These are phyloP conservation scores for Daldinia caldariorum DNA, from an alignment of 495 filamentous ascomycete species.

Conservation along the genomic window DNA sequence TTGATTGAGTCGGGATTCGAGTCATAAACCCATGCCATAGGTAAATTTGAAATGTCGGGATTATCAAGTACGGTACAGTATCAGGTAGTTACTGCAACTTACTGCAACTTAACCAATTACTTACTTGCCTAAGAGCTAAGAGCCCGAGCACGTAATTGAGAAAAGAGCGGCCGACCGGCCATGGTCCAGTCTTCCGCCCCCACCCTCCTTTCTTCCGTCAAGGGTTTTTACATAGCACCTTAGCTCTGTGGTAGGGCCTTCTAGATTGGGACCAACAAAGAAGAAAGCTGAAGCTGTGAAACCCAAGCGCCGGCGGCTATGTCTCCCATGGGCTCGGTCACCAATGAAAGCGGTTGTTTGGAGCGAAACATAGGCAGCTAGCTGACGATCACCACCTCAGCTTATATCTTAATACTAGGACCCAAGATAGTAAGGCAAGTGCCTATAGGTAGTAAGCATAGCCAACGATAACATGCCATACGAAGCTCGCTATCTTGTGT, in stretches of 20 bases:
- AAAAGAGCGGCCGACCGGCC: not conserved
- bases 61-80: slow-evolving; percentile 5
- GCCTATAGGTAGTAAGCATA: not conserved
- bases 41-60: slow-evolving; percentile 23
- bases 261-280: slow-evolving; percentile 31
- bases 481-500: not conserved
- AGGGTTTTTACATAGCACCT: slow-evolving; percentile 1
- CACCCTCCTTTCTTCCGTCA: slow-evolving; percentile 25
- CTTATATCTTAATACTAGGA: not conserved
- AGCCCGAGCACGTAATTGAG: slow-evolving; percentile 35
- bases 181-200: slow-evolving; percentile 21
- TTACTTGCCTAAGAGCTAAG: slow-evolving; percentile 10
- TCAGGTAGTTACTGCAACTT: not conserved
- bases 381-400: slow-evolving; percentile 23
- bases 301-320: slow-evolving; percentile 30
- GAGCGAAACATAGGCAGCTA: slow-evolving; percentile 4
- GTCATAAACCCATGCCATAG: slow-evolving; percentile 18
- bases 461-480: not conserved
- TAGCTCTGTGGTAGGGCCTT: slow-evolving; percentile 16
- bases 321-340: slow-evolving; percentile 2
- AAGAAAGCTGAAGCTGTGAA: slow-evolving; percentile 21
- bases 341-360: slow-evolving; percentile 23
- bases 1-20: slow-evolving; percentile 21
- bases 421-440: not conserved
- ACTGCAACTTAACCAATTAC: not conserved